Evolutionary conservation across 140 eudicot genomes (phyloP).

Genomic region (Ambrosia hybrid): DNA sequence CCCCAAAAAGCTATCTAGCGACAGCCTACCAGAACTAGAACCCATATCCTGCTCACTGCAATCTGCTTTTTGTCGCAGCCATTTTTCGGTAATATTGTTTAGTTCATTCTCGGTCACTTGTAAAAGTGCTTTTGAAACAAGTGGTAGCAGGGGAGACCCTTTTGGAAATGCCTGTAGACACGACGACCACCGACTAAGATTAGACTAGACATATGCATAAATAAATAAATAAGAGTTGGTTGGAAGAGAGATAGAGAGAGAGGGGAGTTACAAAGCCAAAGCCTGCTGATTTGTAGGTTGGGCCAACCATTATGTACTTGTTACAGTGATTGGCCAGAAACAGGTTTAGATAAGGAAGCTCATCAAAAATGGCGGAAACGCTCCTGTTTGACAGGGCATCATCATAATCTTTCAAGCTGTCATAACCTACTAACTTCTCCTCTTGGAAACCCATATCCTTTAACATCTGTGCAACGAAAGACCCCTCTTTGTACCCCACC

Average conservation of each 20-base stretch:
- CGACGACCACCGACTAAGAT: too few species aligned
- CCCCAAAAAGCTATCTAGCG: slow-evolving; percentile 51
- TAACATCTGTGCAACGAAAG: slow-evolving; percentile 41
- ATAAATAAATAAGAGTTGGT: background rate
- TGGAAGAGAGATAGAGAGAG: background rate
- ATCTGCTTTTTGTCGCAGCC: slow-evolving; percentile 32
- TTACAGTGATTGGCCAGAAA: slow-evolving; percentile 38
- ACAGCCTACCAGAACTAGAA: slow-evolving; percentile 34
- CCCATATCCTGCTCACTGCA: slow-evolving; percentile 23
- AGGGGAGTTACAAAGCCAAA: slow-evolving; percentile 58
- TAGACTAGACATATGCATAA: too few species aligned
- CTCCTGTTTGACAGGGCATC: slow-evolving; percentile 51
- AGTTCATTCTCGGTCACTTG: slow-evolving; percentile 44
- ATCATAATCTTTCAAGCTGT: slow-evolving; percentile 33
- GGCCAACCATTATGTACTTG: slow-evolving; percentile 50
- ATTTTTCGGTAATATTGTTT: slow-evolving; percentile 20
- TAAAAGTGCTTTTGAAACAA: slow-evolving; percentile 46
- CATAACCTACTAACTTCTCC: slow-evolving; percentile 28
- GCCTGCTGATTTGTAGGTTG: slow-evolving; percentile 53
- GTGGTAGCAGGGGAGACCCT: slow-evolving; percentile 59
- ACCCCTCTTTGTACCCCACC: slow-evolving; percentile 55
- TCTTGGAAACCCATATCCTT: slow-evolving; percentile 30
- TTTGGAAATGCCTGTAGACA: slow-evolving; percentile 53
- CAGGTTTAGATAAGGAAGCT: slow-evolving; percentile 51
- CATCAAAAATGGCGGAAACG: slow-evolving; percentile 56